Evolutionary conservation across 2,329 filamentous ascomycete species (phyloP), one percentile per base, ranked within the genome.

Genomic region (Xylaria polymorpha): DNA sequence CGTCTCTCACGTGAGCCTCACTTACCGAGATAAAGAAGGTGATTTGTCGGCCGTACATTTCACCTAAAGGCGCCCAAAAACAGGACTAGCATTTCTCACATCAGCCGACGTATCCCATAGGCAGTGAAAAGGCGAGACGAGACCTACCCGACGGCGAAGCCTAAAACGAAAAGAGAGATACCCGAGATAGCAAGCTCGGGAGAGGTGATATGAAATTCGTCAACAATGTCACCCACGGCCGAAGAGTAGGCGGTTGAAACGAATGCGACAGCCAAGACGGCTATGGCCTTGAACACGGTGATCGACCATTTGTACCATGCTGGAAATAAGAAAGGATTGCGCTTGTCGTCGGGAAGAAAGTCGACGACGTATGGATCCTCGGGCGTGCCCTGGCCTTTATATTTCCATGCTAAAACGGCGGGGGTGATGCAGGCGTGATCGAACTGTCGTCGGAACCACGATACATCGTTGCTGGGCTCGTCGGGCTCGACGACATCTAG

Each of bases 211-310:
- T 80, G 66, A 71, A 92, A 92, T 41, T 88, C 82, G 1, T 69
- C 51, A 15, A 89, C 82, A 62, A 93, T 83, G 58, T 88, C 81
- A 9, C 72, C 66, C 15, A 89, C 77, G 56, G 87, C 88, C 14
- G 88, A 88, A 4, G 87, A 87, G 78, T 88, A 92, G 39, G 91
- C 91, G 1, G 89, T 91, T 20, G 90, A 92, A 63, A 88, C 87
- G 74, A 94, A 91, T 2, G 92, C 84, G 37, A 93, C 90, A 35
- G 86, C 90, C 51, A 94, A 84, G 1, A 90, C 91, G 15, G 91
- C 88, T 35, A 91, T 74, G 14, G 91, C 90, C 66, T 91, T 87
- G 48, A 91, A 77, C 61, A 87, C 76, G 1, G 90, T 91, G 71
- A 91, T 87, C 37, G 78, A 77, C 91, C 91, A 94, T 81, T 93